Base-by-base conservation (phyloP, 176 grass and related monocot genomes). In the Elymus sibiricus region DNA sequence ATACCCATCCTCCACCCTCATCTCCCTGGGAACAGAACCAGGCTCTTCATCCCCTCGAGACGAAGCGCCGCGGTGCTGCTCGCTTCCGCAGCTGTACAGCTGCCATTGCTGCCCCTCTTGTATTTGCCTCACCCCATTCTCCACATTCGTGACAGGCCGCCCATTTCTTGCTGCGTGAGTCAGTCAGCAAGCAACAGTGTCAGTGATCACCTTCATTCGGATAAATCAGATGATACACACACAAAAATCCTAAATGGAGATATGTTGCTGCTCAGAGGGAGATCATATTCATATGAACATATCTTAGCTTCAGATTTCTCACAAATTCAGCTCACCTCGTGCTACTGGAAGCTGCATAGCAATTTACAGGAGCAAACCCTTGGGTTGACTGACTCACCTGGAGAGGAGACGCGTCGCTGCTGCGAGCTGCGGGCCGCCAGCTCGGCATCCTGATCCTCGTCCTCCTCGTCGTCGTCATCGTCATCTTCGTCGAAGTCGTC, bases 1-100 rank as follows among this genome's bases (percentile, higher is more conserved):
- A 86, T 89, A 92, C 7, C 93, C 93, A 88, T 92, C 76, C 49
- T 88, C 90, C 39, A 49, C 79, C 80, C 85, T 86, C 73, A 43
- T 60, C 34, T 90, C 93, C 51, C 70, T 89, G 12, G 83, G 79
- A 6, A 39, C 59, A 16, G 74, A 47, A 53, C 43, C 64, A 64
- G 85, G 67, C 8, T 86, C 90, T 27, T 86, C 85, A 27, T 90
- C 87, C 64, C 72, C 74, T 35, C 67, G 22, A 42, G 40, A 60
- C 0, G 86, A 88, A 71, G 25, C 15, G 31, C 56, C 55, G 0
- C 47, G 53, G n/a, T 71, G 89, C 17, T 76, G 86, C 31, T 66
- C 67, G 22, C 35, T 80, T 60, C 46, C 79, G 4, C 44, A 19
- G 73, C 11, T 74, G 55, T 72, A 60, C 40, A 86, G 61, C 55